Evolutionary conservation across 83 land plant species (phyloP).

Genomic region (Thuja plicata): DNA sequence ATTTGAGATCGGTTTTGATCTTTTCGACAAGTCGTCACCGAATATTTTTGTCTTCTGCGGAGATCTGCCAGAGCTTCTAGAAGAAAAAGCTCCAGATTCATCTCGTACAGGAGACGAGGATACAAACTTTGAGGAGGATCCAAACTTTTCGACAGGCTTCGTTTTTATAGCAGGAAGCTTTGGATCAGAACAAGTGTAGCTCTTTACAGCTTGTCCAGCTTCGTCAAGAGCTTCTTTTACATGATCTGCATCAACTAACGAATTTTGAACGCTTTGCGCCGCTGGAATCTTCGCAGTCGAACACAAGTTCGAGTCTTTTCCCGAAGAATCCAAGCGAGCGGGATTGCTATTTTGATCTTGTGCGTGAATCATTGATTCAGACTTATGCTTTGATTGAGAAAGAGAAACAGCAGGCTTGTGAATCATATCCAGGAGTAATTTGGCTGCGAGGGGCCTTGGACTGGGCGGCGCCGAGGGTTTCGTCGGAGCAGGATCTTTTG

Average conservation of each 20-base stretch:
- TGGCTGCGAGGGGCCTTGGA: constrained; percentile 8
- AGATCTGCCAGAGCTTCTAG: neutral
- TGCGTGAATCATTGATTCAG: neutral
- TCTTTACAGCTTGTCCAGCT: constrained; percentile 36
- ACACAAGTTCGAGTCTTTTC: neutral
- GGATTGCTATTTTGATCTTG: neutral
- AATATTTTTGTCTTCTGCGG: neutral
- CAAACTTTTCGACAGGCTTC: neutral
- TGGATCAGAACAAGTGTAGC: neutral
- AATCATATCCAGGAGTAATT: too few species aligned
- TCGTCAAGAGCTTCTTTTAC: constrained; percentile 46
- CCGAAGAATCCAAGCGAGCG: neutral
- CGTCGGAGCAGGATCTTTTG: neutral
- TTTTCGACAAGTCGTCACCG: neutral
- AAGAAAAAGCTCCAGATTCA: neutral
- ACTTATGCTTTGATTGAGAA: neutral
- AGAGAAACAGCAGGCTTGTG: neutral
- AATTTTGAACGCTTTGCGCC: neutral
- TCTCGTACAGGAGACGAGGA: neutral
- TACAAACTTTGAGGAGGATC: neutral
- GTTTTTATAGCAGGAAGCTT: neutral
- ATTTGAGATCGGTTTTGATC: neutral
- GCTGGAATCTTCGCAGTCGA: neutral
- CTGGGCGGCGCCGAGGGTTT: neutral
- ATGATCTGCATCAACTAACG: constrained; percentile 50